These are phyloP conservation scores for Toxicodendron radicans DNA, from an alignment of 345 rosid genomes.

Conservation along the genomic window DNA sequence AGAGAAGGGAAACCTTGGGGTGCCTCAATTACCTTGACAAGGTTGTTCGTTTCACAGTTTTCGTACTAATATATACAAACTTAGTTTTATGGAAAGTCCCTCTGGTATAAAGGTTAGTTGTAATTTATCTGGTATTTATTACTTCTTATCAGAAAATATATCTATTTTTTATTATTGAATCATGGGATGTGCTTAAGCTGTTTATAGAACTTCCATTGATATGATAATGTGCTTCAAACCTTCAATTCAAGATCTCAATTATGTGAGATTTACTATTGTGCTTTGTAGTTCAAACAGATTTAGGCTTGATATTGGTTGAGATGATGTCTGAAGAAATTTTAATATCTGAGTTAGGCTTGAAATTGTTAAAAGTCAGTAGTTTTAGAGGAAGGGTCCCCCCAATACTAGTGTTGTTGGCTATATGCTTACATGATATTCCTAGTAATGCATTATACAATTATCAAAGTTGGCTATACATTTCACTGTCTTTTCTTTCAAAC, in stretches of 20 bases:
- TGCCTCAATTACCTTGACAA: slow-evolving; percentile 92
- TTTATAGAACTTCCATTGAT: background rate
- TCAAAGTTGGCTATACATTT: background rate
- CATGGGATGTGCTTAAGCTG: background rate
- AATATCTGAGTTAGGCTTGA: background rate
- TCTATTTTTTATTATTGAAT: background rate
- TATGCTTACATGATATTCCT: background rate
- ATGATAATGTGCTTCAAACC: background rate
- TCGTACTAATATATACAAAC: slow-evolving; percentile 87
- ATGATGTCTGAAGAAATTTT: background rate
- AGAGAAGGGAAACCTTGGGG: slow-evolving; percentile 79
- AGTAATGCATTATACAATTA: background rate
- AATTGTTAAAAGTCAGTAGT: background rate
- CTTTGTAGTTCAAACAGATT: too few species aligned
- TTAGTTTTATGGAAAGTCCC: slow-evolving; percentile 95
- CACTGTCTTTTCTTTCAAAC: background rate
- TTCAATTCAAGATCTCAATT: too few species aligned
- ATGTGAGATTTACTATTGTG: too few species aligned
- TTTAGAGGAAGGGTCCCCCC: background rate
- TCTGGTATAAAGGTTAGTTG: slow-evolving; percentile 82
- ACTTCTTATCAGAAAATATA: too few species aligned
- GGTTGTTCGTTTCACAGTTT: slow-evolving; percentile 96
- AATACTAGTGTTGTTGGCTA: background rate
- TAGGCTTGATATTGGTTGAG: slow-evolving; percentile 4
- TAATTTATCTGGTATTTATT: slow-evolving; percentile 2